A percentile compares a stretch with the other conserved stretches of the same genome.
These are phyloP conservation scores for Hymenoscyphus scutula DNA, from an alignment of 2,329 filamentous ascomycete genomes.

Conservation along the genomic window DNA sequence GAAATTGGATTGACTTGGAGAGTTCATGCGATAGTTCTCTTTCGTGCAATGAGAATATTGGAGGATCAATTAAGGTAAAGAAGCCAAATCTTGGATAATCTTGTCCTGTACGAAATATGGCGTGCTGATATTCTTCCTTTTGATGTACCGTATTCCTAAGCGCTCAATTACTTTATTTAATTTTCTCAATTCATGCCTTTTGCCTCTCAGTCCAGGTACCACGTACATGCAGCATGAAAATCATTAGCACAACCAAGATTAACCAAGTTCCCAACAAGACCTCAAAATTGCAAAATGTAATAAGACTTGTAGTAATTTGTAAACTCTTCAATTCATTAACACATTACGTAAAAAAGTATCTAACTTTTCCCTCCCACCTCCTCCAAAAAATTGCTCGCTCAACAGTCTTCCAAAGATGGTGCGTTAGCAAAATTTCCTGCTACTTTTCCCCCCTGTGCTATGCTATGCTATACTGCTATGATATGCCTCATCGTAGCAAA, in stretches of 20 bases:
- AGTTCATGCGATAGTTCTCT: conserved; percentile 1
- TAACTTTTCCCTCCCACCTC: background rate
- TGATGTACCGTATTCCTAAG: too few species aligned
- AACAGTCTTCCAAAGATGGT: conserved; percentile 2
- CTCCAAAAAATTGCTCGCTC: conserved; percentile 8
- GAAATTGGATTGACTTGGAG: background rate
- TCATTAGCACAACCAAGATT: background rate
- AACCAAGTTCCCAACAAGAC: background rate
- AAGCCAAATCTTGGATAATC: too few species aligned
- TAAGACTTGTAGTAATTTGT: too few species aligned
- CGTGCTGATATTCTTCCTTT: too few species aligned
- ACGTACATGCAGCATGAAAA: background rate
- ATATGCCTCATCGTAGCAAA: background rate
- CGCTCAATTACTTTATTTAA: too few species aligned
- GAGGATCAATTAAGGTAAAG: too few species aligned
- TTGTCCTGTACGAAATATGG: too few species aligned
- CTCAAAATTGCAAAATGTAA: background rate
- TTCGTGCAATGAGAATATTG: too few species aligned
- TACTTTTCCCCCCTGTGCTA: background rate
- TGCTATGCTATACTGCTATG: background rate
- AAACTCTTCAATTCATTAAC: conserved; percentile 11
- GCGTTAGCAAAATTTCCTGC: background rate
- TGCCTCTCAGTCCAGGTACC: too few species aligned
- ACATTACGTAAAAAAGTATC: conserved; percentile 6
- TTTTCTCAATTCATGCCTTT: background rate